Evolutionary conservation across 148 eudicot genomes (phyloP).

Genomic region (Silene uniflora): DNA sequence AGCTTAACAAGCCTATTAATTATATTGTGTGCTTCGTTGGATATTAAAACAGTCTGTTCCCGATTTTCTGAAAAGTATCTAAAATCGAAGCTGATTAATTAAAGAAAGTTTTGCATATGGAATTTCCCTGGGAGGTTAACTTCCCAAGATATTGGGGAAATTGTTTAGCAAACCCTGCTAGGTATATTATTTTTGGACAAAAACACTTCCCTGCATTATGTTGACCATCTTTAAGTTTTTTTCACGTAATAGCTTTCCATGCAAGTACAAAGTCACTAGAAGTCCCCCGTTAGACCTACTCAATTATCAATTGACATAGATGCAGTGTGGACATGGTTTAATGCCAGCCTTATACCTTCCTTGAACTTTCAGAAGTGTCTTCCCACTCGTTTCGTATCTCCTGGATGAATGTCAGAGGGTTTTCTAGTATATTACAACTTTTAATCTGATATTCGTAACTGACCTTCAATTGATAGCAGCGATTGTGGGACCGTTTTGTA

Average conservation of each 20-base stretch:
- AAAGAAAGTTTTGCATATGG: not conserved
- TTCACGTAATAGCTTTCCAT: not conserved
- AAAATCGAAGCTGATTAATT: not conserved
- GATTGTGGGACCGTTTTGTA: not conserved
- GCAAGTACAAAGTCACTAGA: not conserved
- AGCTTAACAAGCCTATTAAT: slow-evolving; percentile 2
- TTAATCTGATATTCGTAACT: not conserved
- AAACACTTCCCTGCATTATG: not conserved
- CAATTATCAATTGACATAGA: not conserved
- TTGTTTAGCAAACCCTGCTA: not conserved
- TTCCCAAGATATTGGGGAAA: not conserved
- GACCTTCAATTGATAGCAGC: not conserved
- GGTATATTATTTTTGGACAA: not conserved
- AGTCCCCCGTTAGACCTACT: not conserved
- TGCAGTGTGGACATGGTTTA: slow-evolving; percentile 5
- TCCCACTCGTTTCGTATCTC: not conserved
- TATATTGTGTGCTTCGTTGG: not conserved
- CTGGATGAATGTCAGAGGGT: not conserved
- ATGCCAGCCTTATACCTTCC: not conserved
- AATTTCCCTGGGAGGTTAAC: not conserved
- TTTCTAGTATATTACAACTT: not conserved
- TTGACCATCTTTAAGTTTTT: not conserved
- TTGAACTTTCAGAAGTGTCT: not conserved
- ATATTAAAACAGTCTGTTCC: not conserved
- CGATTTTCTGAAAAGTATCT: not conserved